These are phyloP conservation scores for Halophytophthora batemanensis DNA, from an alignment of 352 stramenopile species.

Conservation along the genomic window DNA sequence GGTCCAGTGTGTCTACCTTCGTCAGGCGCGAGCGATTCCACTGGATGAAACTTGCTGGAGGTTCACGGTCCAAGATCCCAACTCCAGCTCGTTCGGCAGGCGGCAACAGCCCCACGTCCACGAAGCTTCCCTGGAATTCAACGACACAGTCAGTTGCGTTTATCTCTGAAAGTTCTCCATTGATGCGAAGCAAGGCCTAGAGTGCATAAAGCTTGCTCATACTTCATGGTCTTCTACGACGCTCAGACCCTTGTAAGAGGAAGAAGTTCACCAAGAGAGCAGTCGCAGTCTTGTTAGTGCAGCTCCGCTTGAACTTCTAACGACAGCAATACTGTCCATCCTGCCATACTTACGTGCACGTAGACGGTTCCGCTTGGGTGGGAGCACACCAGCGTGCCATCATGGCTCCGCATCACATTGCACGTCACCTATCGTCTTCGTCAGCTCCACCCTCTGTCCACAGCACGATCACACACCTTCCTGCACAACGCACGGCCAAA, in stretches of 20 bases:
- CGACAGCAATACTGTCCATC: background rate
- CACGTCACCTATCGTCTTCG: constrained; percentile 47
- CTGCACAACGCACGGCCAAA: background rate
- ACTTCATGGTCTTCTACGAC: constrained; percentile 36
- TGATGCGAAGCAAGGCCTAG: background rate
- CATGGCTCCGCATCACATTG: constrained; percentile 34
- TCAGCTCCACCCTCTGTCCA: background rate
- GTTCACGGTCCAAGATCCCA: constrained; percentile 7
- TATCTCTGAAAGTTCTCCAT: no score
- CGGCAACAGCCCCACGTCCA: constrained; percentile 17
- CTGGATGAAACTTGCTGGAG: background rate
- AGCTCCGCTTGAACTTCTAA: no score
- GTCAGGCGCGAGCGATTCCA: background rate
- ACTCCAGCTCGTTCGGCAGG: constrained; percentile 7
- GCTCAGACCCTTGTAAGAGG: constrained; percentile 44
- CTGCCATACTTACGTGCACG: constrained; percentile 35
- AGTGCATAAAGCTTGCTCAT: background rate
- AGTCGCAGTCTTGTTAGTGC: no score
- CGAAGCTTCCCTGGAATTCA: constrained; percentile 26
- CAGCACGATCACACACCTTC: background rate
- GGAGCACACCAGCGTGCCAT: constrained; percentile 56
- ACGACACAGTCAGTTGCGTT: background rate
- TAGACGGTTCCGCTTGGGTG: constrained; percentile 39
- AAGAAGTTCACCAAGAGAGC: no score
- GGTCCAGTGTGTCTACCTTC: constrained; percentile 28